Evolutionary conservation across 345 rosid genomes (phyloP).

Genomic region (Citrus inodora): DNA sequence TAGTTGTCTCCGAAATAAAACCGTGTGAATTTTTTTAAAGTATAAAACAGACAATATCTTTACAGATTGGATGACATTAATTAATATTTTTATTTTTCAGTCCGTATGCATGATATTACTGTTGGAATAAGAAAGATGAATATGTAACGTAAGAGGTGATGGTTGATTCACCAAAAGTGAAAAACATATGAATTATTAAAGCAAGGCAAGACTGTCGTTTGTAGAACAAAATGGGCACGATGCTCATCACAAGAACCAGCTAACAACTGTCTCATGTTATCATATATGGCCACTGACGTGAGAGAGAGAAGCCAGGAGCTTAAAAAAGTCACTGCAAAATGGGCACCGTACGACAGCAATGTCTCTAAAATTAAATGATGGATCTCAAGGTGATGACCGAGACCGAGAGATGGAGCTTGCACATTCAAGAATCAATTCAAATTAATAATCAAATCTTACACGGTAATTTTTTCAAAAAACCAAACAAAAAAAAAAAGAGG

Average conservation of each 20-base stretch:
- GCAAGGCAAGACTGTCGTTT: conserved; percentile 13
- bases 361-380: conserved; percentile 41
- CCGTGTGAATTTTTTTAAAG: fast-evolving
- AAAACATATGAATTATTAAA: conserved; percentile 24
- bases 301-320: neutral
- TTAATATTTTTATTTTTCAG: neutral
- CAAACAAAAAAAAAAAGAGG: too few species aligned
- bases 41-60: too few species aligned
- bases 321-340: conserved; percentile 15
- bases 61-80: too few species aligned
- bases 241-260: conserved; percentile 28
- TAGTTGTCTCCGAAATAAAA: fast-evolving
- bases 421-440: conserved; percentile 32
- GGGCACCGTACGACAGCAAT: conserved; percentile 41
- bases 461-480: conserved; percentile 2
- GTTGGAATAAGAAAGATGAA: neutral
- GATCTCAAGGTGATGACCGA: conserved; percentile 29
- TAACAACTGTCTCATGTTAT: conserved; percentile 12
- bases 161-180: conserved; percentile 12
- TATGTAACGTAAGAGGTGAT: neutral
- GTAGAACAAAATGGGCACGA: conserved; percentile 21
- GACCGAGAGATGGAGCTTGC: neutral
- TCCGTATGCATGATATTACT: neutral
- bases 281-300: neutral
- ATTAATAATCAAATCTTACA: neutral